Percentiles rank a stretch among this genome's conserved stretches.
phyloP scores from a whole-genome alignment of 2,329 filamentous ascomycete genomes.

The Helotiales sp. region DNA sequence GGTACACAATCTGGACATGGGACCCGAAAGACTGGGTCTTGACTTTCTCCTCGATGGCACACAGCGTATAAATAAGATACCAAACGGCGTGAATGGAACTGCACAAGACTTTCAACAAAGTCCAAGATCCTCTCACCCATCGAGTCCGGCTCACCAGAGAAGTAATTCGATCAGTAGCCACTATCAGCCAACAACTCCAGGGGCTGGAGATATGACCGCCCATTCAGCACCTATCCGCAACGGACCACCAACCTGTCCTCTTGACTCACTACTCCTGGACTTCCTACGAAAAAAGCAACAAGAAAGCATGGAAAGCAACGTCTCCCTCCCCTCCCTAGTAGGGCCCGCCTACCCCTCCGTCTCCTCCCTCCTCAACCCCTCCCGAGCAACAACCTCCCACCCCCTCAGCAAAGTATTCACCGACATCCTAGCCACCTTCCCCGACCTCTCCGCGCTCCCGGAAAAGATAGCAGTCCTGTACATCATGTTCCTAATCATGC shows the following conservation, averaged over 20 bases:
- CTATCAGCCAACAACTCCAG: slow-evolving; percentile 22
- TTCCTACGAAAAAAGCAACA: slow-evolving; percentile 71
- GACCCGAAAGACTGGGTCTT: slow-evolving; percentile 67
- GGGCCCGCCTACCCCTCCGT: slow-evolving; percentile 81
- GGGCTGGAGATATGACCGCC: slow-evolving; percentile 25
- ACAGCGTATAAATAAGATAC: slow-evolving; percentile 53
- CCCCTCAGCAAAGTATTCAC: slow-evolving; percentile 83
- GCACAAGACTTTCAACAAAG: slow-evolving; percentile 40
- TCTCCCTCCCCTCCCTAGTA: slow-evolving; percentile 63
- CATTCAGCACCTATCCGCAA: slow-evolving; percentile 51
- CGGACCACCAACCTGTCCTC: slow-evolving; percentile 67
- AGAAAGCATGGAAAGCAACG: slow-evolving; percentile 61
- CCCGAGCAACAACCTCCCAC: slow-evolving; percentile 62
- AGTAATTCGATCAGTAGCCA: slow-evolving; percentile 27
- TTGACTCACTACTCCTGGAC: slow-evolving; percentile 78
- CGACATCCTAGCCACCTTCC: slow-evolving; percentile 82
- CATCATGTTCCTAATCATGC: slow-evolving; percentile 83
- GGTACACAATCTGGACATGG: slow-evolving; percentile 58
- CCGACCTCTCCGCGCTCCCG: slow-evolving; percentile 73
- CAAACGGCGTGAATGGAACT: slow-evolving; percentile 48
- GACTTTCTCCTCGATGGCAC: slow-evolving; percentile 69
- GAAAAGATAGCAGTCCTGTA: slow-evolving; percentile 83
- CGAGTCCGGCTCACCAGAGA: slow-evolving; percentile 24
- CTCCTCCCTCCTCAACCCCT: slow-evolving; percentile 73
- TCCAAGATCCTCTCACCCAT: slow-evolving; percentile 7